phyloP scores from a whole-genome alignment of 805 yeast genomes.

The Wickerhamiella musiphila region DNA sequence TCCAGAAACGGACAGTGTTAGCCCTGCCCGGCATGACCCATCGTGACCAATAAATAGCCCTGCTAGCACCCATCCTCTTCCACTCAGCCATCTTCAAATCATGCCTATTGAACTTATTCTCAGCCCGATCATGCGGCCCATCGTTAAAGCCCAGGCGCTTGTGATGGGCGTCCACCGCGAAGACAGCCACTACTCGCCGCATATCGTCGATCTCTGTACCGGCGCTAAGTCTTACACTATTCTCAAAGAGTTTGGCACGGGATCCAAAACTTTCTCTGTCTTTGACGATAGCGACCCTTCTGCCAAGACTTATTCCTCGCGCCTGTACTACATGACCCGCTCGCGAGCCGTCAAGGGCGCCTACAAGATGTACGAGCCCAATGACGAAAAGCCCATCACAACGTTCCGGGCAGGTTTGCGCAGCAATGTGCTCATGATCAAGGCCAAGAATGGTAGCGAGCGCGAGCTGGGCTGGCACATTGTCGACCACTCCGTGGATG shows the following conservation, averaged over 20 bases:
- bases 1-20: too few relatives aligned
- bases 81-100: conserved; percentile 1
- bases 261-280: conserved; percentile 40
- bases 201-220: conserved; percentile 26
- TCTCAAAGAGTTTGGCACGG: conserved; percentile 42
- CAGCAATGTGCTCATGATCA: conserved; percentile 38
- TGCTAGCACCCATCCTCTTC: too few relatives aligned
- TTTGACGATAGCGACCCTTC: conserved; percentile 28
- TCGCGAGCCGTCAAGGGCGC: conserved; percentile 56
- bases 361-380: conserved; percentile 34
- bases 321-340: conserved; percentile 36
- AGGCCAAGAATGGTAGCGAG: conserved; percentile 30
- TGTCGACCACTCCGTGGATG: conserved; percentile 42
- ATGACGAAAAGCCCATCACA: conserved; percentile 40
- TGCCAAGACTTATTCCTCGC: conserved; percentile 18
- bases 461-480: conserved; percentile 50
- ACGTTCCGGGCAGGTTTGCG: conserved; percentile 42
- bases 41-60: neutral
- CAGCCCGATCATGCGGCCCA: conserved; percentile 43
- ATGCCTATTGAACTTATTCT: conserved; percentile 47
- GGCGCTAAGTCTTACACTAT: conserved; percentile 27
- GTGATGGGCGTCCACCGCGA: conserved; percentile 39
- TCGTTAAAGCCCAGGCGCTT: conserved; percentile 36
- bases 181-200: conserved; percentile 39
- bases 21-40: neutral